phyloP scores from a whole-genome alignment of 192 early-diverging fungal genomes.

The Umbelopsis ramanniana region DNA sequence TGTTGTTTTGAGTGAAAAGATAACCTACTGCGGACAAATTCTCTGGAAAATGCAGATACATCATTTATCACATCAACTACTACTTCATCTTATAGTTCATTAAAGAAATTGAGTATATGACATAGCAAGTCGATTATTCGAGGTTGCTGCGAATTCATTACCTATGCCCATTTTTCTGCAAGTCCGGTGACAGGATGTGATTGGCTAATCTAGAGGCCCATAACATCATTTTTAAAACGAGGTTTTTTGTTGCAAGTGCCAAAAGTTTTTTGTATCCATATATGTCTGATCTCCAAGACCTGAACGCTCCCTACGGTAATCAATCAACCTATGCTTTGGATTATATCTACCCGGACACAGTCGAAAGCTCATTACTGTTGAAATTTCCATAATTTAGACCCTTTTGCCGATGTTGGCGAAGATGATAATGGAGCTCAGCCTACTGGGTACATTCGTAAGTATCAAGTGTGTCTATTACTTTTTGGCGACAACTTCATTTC shows the following conservation, averaged over 20 bases:
- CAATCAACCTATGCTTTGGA: neutral
- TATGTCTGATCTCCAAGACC: constrained; percentile 39
- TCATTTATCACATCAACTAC: no score
- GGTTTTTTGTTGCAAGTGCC: neutral
- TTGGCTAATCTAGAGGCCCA: neutral
- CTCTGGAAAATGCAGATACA: no score
- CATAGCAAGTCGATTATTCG: no score
- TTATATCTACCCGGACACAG: neutral
- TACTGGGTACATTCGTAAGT: constrained; percentile 56
- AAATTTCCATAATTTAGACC: constrained; percentile 31
- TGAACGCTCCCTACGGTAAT: constrained; percentile 43
- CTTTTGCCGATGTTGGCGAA: constrained; percentile 54
- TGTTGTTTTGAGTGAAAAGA: no score
- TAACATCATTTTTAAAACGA: neutral
- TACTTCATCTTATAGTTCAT: no score
- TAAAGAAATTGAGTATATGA: no score
- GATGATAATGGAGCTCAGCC: constrained; percentile 42
- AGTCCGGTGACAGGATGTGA: no score
- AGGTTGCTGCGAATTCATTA: no score
- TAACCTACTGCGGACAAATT: no score
- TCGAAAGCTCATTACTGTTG: neutral
- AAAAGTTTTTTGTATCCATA: constrained; percentile 20
- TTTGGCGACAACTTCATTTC: neutral
- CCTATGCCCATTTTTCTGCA: no score
- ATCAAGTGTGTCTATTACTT: neutral